Conservation (phyloP, 139 green algal genomes). For the Chlamydomonas incerta region DNA sequence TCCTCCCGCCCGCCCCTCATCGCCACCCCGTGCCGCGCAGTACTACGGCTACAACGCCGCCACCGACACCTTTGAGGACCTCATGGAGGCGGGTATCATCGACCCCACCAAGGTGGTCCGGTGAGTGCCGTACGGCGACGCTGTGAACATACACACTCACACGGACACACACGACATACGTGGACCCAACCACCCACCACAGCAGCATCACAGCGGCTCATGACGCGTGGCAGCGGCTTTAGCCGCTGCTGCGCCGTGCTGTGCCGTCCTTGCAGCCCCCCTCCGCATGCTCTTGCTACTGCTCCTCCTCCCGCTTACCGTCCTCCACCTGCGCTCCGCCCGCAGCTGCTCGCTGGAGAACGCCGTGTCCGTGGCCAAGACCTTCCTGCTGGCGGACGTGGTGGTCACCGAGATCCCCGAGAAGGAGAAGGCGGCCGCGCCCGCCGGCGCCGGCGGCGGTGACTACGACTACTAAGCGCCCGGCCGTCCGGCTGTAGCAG, state of each 20-base stretch:
- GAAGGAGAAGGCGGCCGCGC: constrained; percentile 50
- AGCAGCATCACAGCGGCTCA: too few species aligned
- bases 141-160: too few species aligned
- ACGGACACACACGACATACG: too few species aligned
- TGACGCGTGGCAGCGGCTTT: too few species aligned
- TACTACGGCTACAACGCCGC: constrained; percentile 93
- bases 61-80: constrained; percentile 93
- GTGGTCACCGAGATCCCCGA: constrained; percentile 79
- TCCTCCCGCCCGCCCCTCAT: too few species aligned
- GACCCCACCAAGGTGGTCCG: constrained; percentile 95
- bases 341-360: constrained; percentile 95
- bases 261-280: too few species aligned
- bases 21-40: background rate
- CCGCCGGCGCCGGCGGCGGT: constrained; percentile 29
- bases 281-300: background rate
- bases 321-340: too few species aligned
- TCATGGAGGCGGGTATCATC: constrained; percentile 98
- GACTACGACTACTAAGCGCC: constrained; percentile 67
- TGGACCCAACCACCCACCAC: too few species aligned
- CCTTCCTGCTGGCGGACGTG: constrained; percentile 97
- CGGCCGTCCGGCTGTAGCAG: too few species aligned
- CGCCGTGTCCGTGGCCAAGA: constrained; percentile 94
- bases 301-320: too few species aligned
- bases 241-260: too few species aligned
- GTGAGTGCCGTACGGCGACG: too few species aligned